Evolutionary conservation across 2,329 filamentous ascomycete species (phyloP).

Genomic region (Microascus cirrosus): DNA sequence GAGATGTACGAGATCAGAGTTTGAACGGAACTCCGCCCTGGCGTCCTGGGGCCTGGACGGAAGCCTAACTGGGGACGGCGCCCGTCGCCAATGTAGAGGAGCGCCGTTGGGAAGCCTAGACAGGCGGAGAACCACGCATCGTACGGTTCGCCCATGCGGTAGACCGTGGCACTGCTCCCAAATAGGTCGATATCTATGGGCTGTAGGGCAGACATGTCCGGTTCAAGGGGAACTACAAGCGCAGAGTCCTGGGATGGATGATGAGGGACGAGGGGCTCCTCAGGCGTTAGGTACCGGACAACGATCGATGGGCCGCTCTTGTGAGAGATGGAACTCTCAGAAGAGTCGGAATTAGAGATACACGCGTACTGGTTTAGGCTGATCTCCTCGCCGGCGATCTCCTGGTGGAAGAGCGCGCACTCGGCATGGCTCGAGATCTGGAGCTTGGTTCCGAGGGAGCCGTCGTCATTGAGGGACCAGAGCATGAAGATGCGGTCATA

Average conservation of each 20-base stretch:
- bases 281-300: conserved; percentile 29
- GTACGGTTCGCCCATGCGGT: conserved; percentile 49
- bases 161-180: conserved; percentile 43
- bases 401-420: conserved; percentile 53
- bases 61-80: conserved; percentile 52
- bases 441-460: conserved; percentile 37
- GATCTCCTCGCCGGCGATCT: conserved; percentile 25
- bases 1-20: not conserved
- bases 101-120: conserved; percentile 48
- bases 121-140: conserved; percentile 57
- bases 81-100: conserved; percentile 55
- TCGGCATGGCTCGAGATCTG: conserved; percentile 45
- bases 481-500: conserved; percentile 65
- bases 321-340: not conserved
- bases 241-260: conserved; percentile 21
- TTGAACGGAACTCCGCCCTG: not conserved
- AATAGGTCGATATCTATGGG: conserved; percentile 46
- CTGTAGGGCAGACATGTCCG: conserved; percentile 31
- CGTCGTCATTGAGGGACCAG: conserved; percentile 34
- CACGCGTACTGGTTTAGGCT: not conserved
- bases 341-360: not conserved
- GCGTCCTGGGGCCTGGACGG: conserved; percentile 4
- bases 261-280: conserved; percentile 21
- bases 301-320: conserved; percentile 14
- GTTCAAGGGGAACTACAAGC: conserved; percentile 46